Percentiles rank a stretch among this genome's conserved stretches.
phyloP scores from a whole-genome alignment of 2,329 filamentous ascomycete genomes.

The Zelopaecilomyces penicillatus region DNA sequence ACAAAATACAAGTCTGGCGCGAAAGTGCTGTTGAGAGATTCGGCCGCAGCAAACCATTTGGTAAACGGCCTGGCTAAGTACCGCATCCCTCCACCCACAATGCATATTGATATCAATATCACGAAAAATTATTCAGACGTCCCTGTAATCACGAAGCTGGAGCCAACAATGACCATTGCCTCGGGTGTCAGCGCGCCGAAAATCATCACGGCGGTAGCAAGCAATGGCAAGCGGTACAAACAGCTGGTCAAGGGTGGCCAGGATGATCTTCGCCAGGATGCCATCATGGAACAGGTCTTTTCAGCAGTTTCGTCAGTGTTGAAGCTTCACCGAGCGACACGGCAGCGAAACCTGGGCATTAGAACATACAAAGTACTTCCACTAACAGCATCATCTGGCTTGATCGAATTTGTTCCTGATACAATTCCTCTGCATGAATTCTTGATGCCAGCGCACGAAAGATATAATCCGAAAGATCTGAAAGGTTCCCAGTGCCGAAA shows the following conservation, averaged over 20 bases:
- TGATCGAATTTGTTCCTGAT: constrained; percentile 95
- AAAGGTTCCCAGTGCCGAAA: constrained; percentile 70
- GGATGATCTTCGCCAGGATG: constrained; percentile 92
- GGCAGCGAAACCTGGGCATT: constrained; percentile 81
- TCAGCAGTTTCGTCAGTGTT: constrained; percentile 88
- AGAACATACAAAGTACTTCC: constrained; percentile 96
- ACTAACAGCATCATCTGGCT: constrained; percentile 71
- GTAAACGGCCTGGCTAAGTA: constrained; percentile 54
- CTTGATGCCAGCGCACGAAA: constrained; percentile 80
- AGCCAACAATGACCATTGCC: constrained; percentile 72
- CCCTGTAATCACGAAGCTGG: constrained; percentile 65
- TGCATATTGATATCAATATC: constrained; percentile 68
- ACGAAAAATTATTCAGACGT: constrained; percentile 69
- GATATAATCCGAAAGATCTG: constrained; percentile 77
- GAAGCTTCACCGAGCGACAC: constrained; percentile 75
- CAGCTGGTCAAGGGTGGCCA: constrained; percentile 93
- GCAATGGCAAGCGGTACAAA: constrained; percentile 71
- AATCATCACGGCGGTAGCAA: constrained; percentile 74
- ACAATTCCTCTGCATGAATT: constrained; percentile 90
- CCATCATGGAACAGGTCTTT: constrained; percentile 99
- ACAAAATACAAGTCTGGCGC: constrained; percentile 59
- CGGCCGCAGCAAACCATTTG: constrained; percentile 53
- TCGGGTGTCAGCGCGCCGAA: constrained; percentile 89
- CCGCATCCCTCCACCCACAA: constrained; percentile 77
- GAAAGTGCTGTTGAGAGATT: constrained; percentile 57